These are phyloP conservation scores for Alternaria sp. DNA, from an alignment of 2,329 filamentous ascomycete genomes.

Conservation along the genomic window DNA sequence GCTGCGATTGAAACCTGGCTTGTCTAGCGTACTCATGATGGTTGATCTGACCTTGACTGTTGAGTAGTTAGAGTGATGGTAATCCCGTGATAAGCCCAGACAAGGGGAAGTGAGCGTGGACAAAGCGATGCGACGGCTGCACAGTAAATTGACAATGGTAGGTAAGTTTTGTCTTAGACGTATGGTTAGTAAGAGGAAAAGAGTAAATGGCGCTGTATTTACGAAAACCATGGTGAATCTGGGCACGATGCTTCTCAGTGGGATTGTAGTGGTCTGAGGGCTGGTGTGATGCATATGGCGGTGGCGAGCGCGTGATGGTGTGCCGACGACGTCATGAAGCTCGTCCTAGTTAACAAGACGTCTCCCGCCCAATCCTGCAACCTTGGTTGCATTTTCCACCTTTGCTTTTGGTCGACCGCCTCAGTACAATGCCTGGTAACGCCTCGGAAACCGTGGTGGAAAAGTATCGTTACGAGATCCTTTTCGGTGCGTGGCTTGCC, in stretches of 20 bases:
- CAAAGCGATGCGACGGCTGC: neutral
- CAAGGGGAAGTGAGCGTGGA: neutral
- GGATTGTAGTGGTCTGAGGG: neutral
- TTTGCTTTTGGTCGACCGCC: neutral
- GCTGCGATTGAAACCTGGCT: neutral
- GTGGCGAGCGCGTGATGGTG: constrained; percentile 16
- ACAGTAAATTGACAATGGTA: neutral
- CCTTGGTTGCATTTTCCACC: neutral
- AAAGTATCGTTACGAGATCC: constrained; percentile 43
- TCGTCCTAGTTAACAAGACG: constrained; percentile 4
- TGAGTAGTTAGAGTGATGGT: neutral
- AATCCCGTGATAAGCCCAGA: neutral
- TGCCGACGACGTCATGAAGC: constrained; percentile 20
- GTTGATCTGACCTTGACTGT: neutral
- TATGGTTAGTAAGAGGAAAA: neutral
- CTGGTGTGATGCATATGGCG: constrained; percentile 11
- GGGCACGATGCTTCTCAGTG: neutral
- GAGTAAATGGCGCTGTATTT: neutral
- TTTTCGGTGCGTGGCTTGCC: constrained; percentile 38
- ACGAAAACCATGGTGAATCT: neutral
- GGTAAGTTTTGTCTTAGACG: neutral
- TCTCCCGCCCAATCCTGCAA: neutral
- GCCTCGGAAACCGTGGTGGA: constrained; percentile 25
- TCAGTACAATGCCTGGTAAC: constrained; percentile 25
- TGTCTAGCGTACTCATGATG: neutral